Evolutionary conservation across 257 asterid genomes (phyloP).

Genomic region (Solanum ossicruentum): DNA sequence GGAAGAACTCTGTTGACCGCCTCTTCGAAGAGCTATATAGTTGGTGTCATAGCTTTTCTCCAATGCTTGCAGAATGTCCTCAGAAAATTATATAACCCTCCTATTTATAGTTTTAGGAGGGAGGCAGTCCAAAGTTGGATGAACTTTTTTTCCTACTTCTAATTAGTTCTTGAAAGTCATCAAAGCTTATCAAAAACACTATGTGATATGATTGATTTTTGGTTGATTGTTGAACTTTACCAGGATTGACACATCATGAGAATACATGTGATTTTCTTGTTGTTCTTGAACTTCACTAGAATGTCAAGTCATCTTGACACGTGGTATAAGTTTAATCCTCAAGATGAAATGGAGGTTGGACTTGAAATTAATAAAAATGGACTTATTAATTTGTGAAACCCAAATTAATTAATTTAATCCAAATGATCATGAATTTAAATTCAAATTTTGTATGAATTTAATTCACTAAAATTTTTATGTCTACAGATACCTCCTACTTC

Average conservation of each 20-base stretch:
- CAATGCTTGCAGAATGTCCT: not conserved
- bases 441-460: no score
- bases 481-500: no score
- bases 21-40: no score
- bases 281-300: not conserved
- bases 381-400: not conserved
- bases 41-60: not conserved
- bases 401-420: no score
- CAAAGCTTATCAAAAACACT: no score
- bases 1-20: no score
- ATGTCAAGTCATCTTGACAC: not conserved
- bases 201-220: not conserved
- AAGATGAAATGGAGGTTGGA: not conserved
- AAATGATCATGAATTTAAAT: not conserved
- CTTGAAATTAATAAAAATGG: no score
- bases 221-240: not conserved
- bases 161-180: not conserved
- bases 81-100: not conserved
- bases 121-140: not conserved
- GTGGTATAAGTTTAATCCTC: not conserved
- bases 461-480: no score
- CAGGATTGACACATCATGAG: not conserved
- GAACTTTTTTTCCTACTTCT: not conserved
- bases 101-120: no score
- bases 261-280: no score